Conservation (phyloP, 495 filamentous ascomycete species). For the Podospora conica region DNA sequence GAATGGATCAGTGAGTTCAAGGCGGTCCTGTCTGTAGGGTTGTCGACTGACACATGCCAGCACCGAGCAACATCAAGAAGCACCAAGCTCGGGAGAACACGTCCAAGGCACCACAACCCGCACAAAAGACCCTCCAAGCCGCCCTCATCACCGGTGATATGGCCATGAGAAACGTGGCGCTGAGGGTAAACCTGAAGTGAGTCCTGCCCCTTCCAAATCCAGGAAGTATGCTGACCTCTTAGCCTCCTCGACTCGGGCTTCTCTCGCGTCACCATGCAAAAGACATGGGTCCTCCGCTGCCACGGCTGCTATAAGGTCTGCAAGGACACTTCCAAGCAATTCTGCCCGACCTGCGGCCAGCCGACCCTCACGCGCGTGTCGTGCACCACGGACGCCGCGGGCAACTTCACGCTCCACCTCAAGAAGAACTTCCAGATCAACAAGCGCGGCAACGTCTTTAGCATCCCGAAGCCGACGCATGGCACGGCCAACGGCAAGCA, state of each 20-base stretch:
- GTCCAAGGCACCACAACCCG: constrained; percentile 34
- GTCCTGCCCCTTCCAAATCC: neutral
- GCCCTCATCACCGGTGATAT: constrained; percentile 91
- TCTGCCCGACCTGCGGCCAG: constrained; percentile 87
- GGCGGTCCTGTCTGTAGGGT: neutral
- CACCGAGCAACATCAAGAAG: constrained; percentile 83
- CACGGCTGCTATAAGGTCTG: constrained; percentile 87
- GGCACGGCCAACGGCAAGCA: constrained; percentile 73
- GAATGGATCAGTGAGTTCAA: constrained; percentile 64
- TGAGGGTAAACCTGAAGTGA: constrained; percentile 85
- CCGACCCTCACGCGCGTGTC: constrained; percentile 78
- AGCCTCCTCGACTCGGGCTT: constrained; percentile 69
- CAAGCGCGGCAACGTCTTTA: constrained; percentile 80
- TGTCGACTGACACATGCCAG: constrained; percentile 8
- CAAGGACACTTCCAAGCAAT: constrained; percentile 82
- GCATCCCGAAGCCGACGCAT: constrained; percentile 82
- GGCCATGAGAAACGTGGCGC: constrained; percentile 91
- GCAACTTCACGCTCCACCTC: constrained; percentile 79
- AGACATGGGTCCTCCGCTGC: constrained; percentile 84
- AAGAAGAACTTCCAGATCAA: constrained; percentile 98
- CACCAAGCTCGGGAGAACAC: constrained; percentile 64
- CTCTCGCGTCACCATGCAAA: constrained; percentile 69
- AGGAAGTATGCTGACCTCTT: neutral
- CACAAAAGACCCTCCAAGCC: constrained; percentile 64
- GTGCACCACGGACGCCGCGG: constrained; percentile 73